phyloP scores from a whole-genome alignment of 2,329 filamentous ascomycete genomes.

The Verticillium albo-atrum region DNA sequence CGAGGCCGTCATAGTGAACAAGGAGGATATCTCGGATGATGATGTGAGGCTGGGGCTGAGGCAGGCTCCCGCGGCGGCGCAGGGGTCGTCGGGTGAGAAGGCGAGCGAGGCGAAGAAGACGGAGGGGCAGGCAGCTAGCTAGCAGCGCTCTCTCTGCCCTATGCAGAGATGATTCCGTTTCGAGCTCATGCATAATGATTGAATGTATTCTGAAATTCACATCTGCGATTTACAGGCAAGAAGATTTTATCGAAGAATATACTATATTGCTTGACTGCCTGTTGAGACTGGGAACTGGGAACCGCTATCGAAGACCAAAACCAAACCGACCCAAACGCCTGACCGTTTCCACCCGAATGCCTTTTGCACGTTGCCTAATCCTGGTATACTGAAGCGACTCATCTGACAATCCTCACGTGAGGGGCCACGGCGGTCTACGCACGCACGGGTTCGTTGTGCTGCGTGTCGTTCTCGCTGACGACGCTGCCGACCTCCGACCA shows the following conservation, averaged over 20 bases:
- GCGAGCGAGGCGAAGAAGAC: neutral
- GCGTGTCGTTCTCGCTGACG: conserved; percentile 48
- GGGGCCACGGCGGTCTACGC: neutral
- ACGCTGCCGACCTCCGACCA: conserved; percentile 64
- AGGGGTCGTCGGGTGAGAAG: neutral
- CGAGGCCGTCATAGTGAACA: conserved; percentile 14
- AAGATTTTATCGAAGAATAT: no score
- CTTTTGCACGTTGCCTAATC: neutral
- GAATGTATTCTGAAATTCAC: no score
- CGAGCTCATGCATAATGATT: no score
- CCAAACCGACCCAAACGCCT: neutral
- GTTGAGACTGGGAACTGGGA: neutral
- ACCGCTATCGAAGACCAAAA: neutral
- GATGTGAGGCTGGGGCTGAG: conserved; percentile 1
- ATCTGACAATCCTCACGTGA: neutral
- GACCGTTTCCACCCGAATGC: neutral
- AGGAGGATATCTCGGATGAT: conserved; percentile 15
- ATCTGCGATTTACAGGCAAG: no score
- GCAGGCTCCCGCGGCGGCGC: neutral
- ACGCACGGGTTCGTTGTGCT: conserved; percentile 6
- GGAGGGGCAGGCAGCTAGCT: neutral
- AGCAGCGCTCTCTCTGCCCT: neutral
- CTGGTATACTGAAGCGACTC: neutral
- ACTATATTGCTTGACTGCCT: neutral
- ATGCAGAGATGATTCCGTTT: no score